Evolutionary conservation across 305 asterid species (phyloP), one percentile per base, ranked within the genome.

Genomic region (Euphrasia arctica): DNA sequence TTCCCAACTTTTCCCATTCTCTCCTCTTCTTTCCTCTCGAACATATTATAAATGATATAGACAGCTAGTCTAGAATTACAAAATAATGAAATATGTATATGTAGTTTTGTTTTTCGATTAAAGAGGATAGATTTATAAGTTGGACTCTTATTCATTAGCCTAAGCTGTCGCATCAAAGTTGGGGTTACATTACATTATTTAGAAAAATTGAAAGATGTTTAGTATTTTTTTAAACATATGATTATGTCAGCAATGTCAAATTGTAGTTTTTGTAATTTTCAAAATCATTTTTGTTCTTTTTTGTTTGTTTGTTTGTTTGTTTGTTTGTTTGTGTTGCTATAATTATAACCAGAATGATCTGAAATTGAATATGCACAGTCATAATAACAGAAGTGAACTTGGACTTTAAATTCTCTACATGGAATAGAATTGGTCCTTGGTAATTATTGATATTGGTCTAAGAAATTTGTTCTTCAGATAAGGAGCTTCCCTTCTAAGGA

Each of bases 401-500:
- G n/a, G 22, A 18, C 22, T 18, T 18, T 18, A 18, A 18, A 18
- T 18, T 18, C 22, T 18, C 22, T 18, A 18, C 22, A 18, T 18
- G 22, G 22, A 18, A 18, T 18, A 18, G 22, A 18, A 18, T 18
- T 18, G 22, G 22, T 18, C 22, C 22, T 18, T 18, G 22, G 22
- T 18, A 14, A 3, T 13, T 41, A 48, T n/a, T 29, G 60, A 69
- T 63, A 63, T 66, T 64, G 39, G 13, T 18, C 22, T 18, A 25
- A 25, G 0, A 25, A 25, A 55, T 58, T 62, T 65, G 49, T 63
- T 41, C 51, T 77, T 74, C 85, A 93, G 97, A 94, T 94, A 67
- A 85, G 99, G 80, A 88, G 83, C 80, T 94, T 94, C 63, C 99
- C 99, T 69, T 93, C 99, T 5, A 88, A 68, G 86, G 99, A 93